phyloP scores from a whole-genome alignment of 2,329 filamentous ascomycete genomes.

The Venturia aucupariae region DNA sequence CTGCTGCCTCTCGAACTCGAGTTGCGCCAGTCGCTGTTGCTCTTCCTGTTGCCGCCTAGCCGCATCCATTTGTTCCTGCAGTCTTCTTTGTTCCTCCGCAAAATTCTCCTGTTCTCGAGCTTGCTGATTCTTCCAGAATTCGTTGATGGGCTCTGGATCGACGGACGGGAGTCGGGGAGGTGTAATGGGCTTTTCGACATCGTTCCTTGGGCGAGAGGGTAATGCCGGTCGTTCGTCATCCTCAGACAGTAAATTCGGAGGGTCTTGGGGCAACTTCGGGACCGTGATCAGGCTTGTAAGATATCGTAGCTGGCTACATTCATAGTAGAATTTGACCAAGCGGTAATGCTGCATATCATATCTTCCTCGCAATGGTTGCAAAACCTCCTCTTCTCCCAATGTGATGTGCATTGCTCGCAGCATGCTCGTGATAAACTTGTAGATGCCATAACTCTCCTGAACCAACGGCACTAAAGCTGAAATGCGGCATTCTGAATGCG shows the following conservation, averaged over 20 bases:
- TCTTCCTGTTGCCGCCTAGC: constrained; percentile 74
- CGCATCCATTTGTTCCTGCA: constrained; percentile 79
- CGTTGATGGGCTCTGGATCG: constrained; percentile 89
- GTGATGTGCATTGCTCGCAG: constrained; percentile 89
- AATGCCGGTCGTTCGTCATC: constrained; percentile 70
- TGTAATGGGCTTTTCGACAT: constrained; percentile 63
- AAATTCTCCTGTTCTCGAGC: constrained; percentile 89
- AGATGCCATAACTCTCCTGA: constrained; percentile 97
- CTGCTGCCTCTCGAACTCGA: constrained; percentile 96
- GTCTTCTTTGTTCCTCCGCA: constrained; percentile 80
- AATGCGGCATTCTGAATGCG: constrained; percentile 94
- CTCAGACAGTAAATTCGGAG: constrained; percentile 78
- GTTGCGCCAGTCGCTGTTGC: constrained; percentile 74
- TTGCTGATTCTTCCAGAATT: constrained; percentile 95
- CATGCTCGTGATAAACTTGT: constrained; percentile 99
- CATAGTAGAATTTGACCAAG: constrained; percentile 96
- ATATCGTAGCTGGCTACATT: constrained; percentile 95
- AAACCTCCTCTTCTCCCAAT: constrained; percentile 85
- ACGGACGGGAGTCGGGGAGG: constrained; percentile 58
- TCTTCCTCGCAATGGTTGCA: constrained; percentile 76
- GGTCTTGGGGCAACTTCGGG: constrained; percentile 88
- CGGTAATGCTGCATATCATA: constrained; percentile 97
- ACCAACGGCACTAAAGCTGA: constrained; percentile 88
- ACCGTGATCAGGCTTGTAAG: constrained; percentile 93
- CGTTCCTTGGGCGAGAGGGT: constrained; percentile 60